A percentile compares a stretch with the other conserved stretches of the same genome.
These are phyloP conservation scores for Paralagenidium karlingii DNA, from an alignment of 352 stramenopile species.

Conservation along the genomic window DNA sequence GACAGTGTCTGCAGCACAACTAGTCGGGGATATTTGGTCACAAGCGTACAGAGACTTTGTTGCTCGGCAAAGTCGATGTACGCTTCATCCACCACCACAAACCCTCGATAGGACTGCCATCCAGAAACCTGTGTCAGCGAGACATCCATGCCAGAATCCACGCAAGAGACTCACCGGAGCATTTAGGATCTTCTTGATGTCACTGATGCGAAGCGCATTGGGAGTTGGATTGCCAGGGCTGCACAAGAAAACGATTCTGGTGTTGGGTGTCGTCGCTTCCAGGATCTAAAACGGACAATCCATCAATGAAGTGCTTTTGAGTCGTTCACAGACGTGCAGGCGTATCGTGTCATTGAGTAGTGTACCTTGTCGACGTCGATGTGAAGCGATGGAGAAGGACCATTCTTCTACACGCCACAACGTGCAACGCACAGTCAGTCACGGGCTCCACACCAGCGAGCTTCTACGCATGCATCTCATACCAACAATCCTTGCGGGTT, in stretches of 20 bases:
- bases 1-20: constrained; percentile 97
- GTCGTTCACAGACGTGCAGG: not conserved
- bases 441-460: constrained; percentile 3
- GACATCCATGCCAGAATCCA: too few species aligned
- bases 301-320: not conserved
- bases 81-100: constrained; percentile 98
- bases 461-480: not conserved
- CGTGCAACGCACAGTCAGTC: not conserved
- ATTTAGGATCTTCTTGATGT: constrained; percentile 85
- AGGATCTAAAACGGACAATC: constrained; percentile 59
- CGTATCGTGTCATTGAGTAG: not conserved
- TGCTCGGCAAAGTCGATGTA: constrained; percentile 94
- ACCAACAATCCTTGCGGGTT: constrained; percentile 62
- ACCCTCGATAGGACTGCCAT: constrained; percentile 66
- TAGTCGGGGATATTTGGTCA: constrained; percentile 89
- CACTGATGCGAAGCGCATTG: constrained; percentile 84
- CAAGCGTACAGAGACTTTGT: constrained; percentile 69
- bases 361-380: constrained; percentile 60
- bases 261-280: constrained; percentile 67
- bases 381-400: constrained; percentile 60
- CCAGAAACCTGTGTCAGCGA: too few species aligned
- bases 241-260: constrained; percentile 97
- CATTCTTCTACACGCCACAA: constrained; percentile 11
- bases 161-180: constrained; percentile 25
- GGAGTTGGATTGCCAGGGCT: constrained; percentile 96